A percentile compares a stretch with the other conserved stretches of the same genome.
phyloP scores from a whole-genome alignment of 2,329 filamentous ascomycete genomes.

The Hortaea sp. region DNA sequence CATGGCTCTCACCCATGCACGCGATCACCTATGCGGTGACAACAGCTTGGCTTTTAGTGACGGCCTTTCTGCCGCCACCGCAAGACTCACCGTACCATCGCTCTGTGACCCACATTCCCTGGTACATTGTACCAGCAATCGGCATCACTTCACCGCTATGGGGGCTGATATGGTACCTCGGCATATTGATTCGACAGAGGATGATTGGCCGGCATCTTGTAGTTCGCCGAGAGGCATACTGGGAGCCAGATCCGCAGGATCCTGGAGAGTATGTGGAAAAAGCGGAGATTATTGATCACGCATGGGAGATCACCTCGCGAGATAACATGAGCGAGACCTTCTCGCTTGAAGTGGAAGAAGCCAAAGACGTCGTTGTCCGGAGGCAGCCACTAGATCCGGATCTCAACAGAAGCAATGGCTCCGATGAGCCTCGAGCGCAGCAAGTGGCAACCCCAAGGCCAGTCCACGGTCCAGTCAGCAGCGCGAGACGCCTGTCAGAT shows the following conservation, averaged over 20 bases:
- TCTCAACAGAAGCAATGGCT: neutral
- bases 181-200: slow-evolving; percentile 9
- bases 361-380: neutral
- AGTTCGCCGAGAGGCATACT: slow-evolving; percentile 11
- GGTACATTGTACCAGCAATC: slow-evolving; percentile 15
- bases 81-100: slow-evolving; percentile 11
- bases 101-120: slow-evolving; percentile 9
- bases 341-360: neutral
- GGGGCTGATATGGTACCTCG: slow-evolving; percentile 14
- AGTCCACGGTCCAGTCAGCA: neutral
- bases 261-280: slow-evolving; percentile 11
- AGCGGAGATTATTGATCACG: slow-evolving; percentile 14
- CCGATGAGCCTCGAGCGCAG: neutral
- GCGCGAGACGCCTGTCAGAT: neutral
- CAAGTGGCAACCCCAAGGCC: neutral
- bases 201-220: slow-evolving; percentile 10
- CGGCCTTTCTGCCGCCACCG: slow-evolving; percentile 12
- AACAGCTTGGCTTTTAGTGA: slow-evolving; percentile 12
- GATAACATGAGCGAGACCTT: slow-evolving; percentile 8
- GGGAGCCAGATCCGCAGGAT: slow-evolving; percentile 10
- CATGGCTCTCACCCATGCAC: slow-evolving; percentile 16
- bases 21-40: slow-evolving; percentile 13
- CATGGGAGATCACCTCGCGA: slow-evolving; percentile 9
- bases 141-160: slow-evolving; percentile 13
- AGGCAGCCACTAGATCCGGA: neutral